A percentile compares a stretch with the other conserved stretches of the same genome.
These are phyloP conservation scores for Glarea lozoyensis DNA, from an alignment of 495 filamentous ascomycete genomes.

Conservation along the genomic window DNA sequence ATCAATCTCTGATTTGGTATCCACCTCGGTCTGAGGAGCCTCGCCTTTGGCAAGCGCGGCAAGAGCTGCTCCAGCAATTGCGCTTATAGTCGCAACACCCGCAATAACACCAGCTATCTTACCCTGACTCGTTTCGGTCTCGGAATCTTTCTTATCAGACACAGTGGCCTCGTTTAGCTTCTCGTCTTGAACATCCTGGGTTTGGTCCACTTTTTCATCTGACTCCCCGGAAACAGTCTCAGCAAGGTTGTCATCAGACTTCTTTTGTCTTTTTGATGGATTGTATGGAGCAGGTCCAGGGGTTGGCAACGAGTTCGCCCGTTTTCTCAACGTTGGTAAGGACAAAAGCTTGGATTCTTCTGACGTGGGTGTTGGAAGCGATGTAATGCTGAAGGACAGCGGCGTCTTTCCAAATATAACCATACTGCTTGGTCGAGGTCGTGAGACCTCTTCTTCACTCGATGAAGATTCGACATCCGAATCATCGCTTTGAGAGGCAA, in stretches of 20 bases:
- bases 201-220: neutral
- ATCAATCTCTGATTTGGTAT: slow-evolving; percentile 25
- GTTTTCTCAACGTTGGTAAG: slow-evolving; percentile 31
- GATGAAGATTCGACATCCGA: slow-evolving; percentile 35
- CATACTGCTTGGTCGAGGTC: slow-evolving; percentile 53
- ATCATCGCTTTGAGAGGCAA: slow-evolving; percentile 48
- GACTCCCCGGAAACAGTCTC: neutral
- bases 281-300: slow-evolving; percentile 21
- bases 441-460: slow-evolving; percentile 22
- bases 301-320: slow-evolving; percentile 46
- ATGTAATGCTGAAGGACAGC: slow-evolving; percentile 22
- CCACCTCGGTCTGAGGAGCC: slow-evolving; percentile 20
- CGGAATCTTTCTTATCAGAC: too few relatives aligned
- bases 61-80: slow-evolving; percentile 9
- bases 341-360: slow-evolving; percentile 21
- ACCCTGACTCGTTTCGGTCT: slow-evolving; percentile 3
- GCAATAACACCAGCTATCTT: slow-evolving; percentile 16
- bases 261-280: slow-evolving; percentile 6
- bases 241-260: neutral
- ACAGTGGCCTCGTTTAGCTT: too few relatives aligned
- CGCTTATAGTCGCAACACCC: neutral
- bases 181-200: neutral
- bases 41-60: slow-evolving; percentile 14
- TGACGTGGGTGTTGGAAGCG: slow-evolving; percentile 25
- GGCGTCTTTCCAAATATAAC: too few relatives aligned